Evolutionary conservation across 805 yeast genomes (phyloP).

Genomic region (Yarrowia alimentaria): DNA sequence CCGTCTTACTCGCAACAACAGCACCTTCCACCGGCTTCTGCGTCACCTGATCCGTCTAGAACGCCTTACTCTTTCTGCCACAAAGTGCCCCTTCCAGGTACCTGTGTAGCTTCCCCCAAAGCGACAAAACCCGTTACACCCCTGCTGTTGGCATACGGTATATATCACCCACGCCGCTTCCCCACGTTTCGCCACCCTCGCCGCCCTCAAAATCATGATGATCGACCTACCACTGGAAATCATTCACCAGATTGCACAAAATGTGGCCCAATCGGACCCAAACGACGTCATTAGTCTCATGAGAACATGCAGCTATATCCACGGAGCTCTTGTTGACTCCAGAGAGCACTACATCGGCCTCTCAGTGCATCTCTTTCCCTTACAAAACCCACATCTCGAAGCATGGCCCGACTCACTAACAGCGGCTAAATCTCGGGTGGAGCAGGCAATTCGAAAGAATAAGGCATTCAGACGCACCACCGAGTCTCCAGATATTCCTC

Average conservation of each 20-base stretch:
- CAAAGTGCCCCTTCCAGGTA: no score
- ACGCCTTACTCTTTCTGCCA: no score
- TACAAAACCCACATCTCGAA: conserved; percentile 8
- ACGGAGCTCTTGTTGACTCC: conserved; percentile 4
- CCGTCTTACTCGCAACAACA: no score
- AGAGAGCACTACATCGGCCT: conserved; percentile 7
- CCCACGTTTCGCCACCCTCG: background rate
- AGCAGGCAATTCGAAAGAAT: background rate
- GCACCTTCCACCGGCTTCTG: no score
- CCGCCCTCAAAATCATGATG: no score
- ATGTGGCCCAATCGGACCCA: background rate
- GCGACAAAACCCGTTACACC: no score
- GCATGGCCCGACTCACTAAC: background rate
- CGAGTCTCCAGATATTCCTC: background rate
- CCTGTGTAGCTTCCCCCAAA: no score
- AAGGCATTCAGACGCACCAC: background rate
- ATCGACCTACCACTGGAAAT: conserved; percentile 7
- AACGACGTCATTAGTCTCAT: conserved; percentile 1
- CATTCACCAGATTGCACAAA: conserved; percentile 6
- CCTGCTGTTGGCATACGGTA: no score
- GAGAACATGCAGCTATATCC: conserved; percentile 1
- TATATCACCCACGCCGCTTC: background rate
- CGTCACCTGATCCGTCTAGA: no score
- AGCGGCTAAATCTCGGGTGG: background rate
- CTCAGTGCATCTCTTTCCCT: conserved; percentile 2